A percentile compares a stretch with the other conserved stretches of the same genome.
These are phyloP conservation scores for Ascoidea asiatica DNA, from an alignment of 805 yeast species.

Conservation along the genomic window DNA sequence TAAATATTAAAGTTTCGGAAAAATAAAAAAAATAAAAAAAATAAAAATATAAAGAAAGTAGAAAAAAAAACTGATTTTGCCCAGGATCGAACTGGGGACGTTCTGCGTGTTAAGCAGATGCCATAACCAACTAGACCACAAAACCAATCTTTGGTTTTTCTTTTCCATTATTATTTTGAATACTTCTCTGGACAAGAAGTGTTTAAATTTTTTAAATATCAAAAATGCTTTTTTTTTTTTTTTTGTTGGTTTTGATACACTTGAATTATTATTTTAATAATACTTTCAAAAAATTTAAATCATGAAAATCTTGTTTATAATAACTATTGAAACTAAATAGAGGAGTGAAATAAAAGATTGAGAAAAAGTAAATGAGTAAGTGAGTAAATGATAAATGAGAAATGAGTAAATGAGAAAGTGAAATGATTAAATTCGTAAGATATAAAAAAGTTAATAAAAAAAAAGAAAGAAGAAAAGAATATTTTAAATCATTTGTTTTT, in stretches of 20 bases:
- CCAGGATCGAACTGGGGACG: constrained; percentile 99
- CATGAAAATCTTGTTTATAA: constrained; percentile 26
- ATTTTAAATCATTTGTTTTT: no score
- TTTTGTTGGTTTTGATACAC: constrained; percentile 52
- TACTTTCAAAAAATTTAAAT: constrained; percentile 76
- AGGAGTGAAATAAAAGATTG: constrained; percentile 7
- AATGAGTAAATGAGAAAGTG: constrained; percentile 17
- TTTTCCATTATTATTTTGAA: constrained; percentile 79
- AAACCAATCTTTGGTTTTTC: constrained; percentile 77
- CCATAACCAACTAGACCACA: constrained; percentile 99
- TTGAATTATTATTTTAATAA: constrained; percentile 74
- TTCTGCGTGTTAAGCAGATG: constrained; percentile 99
- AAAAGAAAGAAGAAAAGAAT: not conserved
- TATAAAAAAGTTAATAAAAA: not conserved
- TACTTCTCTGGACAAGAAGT: constrained; percentile 90
- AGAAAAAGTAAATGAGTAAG: constrained; percentile 13
- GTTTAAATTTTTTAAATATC: constrained; percentile 79
- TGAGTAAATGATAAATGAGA: constrained; percentile 21
- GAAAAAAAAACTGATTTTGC: no score
- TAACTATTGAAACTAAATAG: constrained; percentile 10
- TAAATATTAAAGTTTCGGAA: no score
- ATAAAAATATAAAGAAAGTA: no score
- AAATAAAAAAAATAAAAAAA: no score
- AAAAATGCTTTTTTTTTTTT: constrained; percentile 45
- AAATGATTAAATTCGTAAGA: constrained; percentile 9